Evolutionary conservation across 176 grass and related monocot genomes (phyloP).

Genomic region (Alopecurus myosuroides): DNA sequence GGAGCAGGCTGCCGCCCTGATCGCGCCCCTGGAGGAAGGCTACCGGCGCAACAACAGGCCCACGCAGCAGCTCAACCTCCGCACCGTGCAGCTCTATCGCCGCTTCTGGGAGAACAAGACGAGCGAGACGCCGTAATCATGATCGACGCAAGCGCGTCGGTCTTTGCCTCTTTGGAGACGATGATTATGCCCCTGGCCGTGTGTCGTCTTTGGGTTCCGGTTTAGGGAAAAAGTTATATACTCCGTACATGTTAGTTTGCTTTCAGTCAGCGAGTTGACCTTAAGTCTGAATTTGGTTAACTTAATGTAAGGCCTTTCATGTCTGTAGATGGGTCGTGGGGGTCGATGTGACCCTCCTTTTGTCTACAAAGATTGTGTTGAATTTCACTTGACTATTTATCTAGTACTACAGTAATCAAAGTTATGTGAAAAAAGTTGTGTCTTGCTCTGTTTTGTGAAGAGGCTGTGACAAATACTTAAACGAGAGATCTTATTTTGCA

Average conservation of each 20-base stretch:
- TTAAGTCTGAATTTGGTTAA: neutral
- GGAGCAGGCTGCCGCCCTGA: constrained; percentile 52
- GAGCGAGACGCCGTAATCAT: neutral
- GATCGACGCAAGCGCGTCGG: neutral
- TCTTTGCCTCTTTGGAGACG: neutral
- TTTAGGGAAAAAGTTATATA: neutral
- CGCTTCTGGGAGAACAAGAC: constrained; percentile 13
- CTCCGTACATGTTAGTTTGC: neutral
- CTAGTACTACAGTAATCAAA: neutral
- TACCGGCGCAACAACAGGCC: constrained; percentile 68
- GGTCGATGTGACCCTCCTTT: neutral
- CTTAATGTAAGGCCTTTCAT: neutral
- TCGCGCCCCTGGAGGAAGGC: constrained; percentile 40
- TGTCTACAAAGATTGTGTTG: neutral
- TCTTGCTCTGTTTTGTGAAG: neutral
- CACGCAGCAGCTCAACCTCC: constrained; percentile 47
- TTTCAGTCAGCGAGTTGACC: no score
- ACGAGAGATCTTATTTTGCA: neutral
- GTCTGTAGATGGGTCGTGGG: neutral
- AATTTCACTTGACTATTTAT: neutral
- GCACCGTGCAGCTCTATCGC: constrained; percentile 59
- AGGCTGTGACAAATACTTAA: neutral
- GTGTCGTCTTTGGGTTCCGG: neutral
- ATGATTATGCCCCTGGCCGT: neutral
- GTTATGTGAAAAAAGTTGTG: no score